phyloP scores from a whole-genome alignment of 768 basidiomycete genomes.

The Hysterangium stoloniferum region DNA sequence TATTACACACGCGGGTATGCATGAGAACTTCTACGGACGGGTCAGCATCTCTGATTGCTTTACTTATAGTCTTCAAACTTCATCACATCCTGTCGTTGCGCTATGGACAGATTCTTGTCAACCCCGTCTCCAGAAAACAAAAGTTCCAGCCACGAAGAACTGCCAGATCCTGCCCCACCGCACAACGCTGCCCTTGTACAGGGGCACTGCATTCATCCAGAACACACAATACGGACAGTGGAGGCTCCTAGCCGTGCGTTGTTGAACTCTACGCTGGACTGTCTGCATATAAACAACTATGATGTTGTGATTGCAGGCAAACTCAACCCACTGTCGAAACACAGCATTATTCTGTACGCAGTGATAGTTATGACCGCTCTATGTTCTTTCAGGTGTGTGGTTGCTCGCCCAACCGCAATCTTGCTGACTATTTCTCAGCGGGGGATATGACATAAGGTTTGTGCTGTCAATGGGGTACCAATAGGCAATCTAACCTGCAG shows the following conservation, averaged over 20 bases:
- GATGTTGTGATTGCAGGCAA: neutral
- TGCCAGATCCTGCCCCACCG: too few relatives aligned
- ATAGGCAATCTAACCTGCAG: neutral
- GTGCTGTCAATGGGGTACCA: neutral
- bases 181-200: neutral
- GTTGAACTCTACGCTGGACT: too few relatives aligned
- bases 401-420: neutral
- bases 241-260: neutral
- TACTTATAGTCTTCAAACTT: too few relatives aligned
- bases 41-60: too few relatives aligned
- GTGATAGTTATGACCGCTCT: conserved; percentile 1
- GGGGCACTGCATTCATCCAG: too few relatives aligned
- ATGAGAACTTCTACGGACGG: too few relatives aligned
- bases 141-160: neutral
- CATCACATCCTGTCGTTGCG: too few relatives aligned
- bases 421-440: neutral
- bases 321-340: conserved; percentile 4
- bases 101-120: too few relatives aligned
- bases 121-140: neutral
- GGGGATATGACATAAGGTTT: conserved; percentile 12
- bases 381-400: neutral
- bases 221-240: neutral
- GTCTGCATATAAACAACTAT: neutral
- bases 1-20: too few relatives aligned
- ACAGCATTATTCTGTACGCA: neutral